Evolutionary conservation across 2,329 filamentous ascomycete species (phyloP).

Genomic region (Alternaria incomplexa): DNA sequence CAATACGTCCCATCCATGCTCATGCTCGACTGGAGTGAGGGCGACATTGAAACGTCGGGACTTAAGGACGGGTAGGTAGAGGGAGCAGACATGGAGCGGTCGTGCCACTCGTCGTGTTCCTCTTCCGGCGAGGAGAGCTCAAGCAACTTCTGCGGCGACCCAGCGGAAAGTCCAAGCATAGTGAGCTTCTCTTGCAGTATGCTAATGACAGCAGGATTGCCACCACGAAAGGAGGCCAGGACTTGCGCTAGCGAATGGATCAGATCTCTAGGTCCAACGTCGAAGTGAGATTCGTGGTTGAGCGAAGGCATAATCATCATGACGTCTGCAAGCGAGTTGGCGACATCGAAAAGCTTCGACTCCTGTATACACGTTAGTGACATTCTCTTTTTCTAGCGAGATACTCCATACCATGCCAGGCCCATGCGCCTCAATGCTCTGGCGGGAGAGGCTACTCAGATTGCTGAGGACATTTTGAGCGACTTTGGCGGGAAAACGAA

Average conservation of each 20-base stretch:
- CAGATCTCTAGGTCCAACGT: conserved; percentile 41
- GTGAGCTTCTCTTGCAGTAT: conserved; percentile 43
- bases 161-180: conserved; percentile 32
- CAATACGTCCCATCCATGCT: conserved; percentile 19
- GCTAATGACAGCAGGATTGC: conserved; percentile 42
- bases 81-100: conserved; percentile 23
- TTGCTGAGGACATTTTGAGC: conserved; percentile 42
- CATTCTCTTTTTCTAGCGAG: neutral
- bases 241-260: conserved; percentile 42
- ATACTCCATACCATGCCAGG: conserved; percentile 41
- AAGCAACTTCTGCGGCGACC: conserved; percentile 38
- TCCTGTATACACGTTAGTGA: conserved; percentile 24
- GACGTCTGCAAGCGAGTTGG: conserved; percentile 45
- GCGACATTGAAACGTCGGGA: conserved; percentile 12
- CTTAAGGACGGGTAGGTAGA: conserved; percentile 18
- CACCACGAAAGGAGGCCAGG: conserved; percentile 39
- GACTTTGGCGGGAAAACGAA: conserved; percentile 43
- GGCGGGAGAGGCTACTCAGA: conserved; percentile 36
- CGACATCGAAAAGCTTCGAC: conserved; percentile 45
- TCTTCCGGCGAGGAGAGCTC: conserved; percentile 43
- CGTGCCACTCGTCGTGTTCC: conserved; percentile 36
- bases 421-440: conserved; percentile 44
- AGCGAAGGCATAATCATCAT: conserved; percentile 46
- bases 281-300: conserved; percentile 40
- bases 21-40: conserved; percentile 21